Evolutionary conservation across 257 asterid genomes (phyloP), one percentile per base, ranked within the genome.

Genomic region (Salvia hispanica): DNA sequence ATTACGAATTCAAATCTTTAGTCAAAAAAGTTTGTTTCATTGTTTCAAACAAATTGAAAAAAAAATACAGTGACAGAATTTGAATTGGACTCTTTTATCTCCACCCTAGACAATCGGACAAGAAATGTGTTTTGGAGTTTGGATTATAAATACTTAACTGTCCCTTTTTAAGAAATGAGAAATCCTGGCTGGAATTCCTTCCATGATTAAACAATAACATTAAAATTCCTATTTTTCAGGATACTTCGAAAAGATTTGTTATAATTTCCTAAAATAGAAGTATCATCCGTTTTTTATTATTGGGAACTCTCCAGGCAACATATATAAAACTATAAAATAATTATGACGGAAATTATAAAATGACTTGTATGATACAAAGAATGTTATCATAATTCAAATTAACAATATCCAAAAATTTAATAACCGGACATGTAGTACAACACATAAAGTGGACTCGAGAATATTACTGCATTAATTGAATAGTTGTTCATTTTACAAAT

Each of bases 1-100:
- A 40, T 39, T 15, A 40, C 9, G 48, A 60, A 60, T 40, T 60
- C 15, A 59, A 59, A 8, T 54, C 39, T 54, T 7, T 58, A 39
- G 44, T 13, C 25, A 37, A 40, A 54, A 54, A 10, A 40, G 18
- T 7, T 12, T 40, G 43, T 39, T 33, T 40, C 5, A 42, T 6
- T 4, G 52, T 45, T 18, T 21, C 8, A 63, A 63, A 36, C 25
- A 28, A 45, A 54, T 28, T 25, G 11, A 28, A 21, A 52, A 18
- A 16, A 11, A 3, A 3, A 45, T 45, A 45, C 2, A 34, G 0
- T n/a, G 21, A n/a, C 21, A 47, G 21, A 5, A 47, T 47, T 47
- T 47, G 7, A n/a, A 14, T 16, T 25, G 31, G 31, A 25, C 7
- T 53, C 25, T 18, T 6, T 16, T 59, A 5, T 39, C 16, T 14